A percentile compares a stretch with the other conserved stretches of the same genome.
Conservation (phyloP, 2,329 filamentous ascomycete genomes). For the Fusarium hainanense region DNA sequence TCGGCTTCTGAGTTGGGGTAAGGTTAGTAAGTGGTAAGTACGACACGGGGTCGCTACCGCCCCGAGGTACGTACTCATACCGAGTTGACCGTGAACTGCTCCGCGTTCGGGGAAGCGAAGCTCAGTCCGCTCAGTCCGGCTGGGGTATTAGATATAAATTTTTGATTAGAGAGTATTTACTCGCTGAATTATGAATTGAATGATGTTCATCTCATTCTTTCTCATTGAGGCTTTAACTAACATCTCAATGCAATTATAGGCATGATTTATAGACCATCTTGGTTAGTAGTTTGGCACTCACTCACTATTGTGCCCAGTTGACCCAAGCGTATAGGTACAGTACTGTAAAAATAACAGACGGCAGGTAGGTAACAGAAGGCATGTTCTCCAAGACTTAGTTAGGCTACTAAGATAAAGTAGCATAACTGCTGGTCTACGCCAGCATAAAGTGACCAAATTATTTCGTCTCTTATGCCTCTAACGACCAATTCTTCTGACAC, state of each 20-base stretch:
- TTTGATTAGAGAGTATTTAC: not conserved
- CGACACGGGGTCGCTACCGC: constrained; percentile 21
- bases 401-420: no score
- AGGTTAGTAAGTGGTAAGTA: constrained; percentile 5
- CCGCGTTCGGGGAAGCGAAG: not conserved
- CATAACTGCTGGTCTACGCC: no score
- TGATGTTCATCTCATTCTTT: not conserved
- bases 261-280: not conserved
- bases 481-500: no score
- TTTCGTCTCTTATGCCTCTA: no score
- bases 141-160: not conserved
- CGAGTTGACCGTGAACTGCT: constrained; percentile 11
- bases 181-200: not conserved
- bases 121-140: not conserved
- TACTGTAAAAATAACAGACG: not conserved
- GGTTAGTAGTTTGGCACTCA: not conserved
- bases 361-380: not conserved
- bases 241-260: not conserved
- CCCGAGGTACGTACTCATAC: constrained; percentile 34
- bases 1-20: constrained; percentile 35
- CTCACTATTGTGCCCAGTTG: not conserved
- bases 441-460: no score
- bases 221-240: not conserved
- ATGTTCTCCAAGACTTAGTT: no score
- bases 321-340: not conserved